These are phyloP conservation scores for Kentomonas sorsogonicus DNA, from an alignment of 208 protist genomes.

Conservation along the genomic window DNA sequence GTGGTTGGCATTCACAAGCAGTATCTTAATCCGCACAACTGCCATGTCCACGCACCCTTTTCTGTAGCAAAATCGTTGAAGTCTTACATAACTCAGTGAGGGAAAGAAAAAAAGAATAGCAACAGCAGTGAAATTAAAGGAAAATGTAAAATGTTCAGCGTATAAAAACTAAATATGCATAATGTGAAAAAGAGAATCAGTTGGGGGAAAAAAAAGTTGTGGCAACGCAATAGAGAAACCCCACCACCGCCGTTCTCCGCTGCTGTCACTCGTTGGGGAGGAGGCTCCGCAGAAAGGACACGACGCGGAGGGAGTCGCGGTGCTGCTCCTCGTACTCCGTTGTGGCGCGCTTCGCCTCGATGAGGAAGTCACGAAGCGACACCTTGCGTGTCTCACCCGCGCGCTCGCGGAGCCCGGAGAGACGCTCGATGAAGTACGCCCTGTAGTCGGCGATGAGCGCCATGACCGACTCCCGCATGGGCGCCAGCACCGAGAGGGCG, in stretches of 20 bases:
- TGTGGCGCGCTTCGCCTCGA: constrained; percentile 57
- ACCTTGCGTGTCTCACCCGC: constrained; percentile 15
- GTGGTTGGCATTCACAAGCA: no score
- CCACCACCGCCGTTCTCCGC: no score
- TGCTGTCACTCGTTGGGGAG: no score
- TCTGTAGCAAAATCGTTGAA: no score
- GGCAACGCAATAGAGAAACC: background rate
- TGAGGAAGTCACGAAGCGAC: constrained; percentile 35
- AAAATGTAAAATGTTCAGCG: background rate
- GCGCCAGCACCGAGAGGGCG: constrained; percentile 32
- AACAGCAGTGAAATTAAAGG: background rate
- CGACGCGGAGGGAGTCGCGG: constrained; percentile 31
- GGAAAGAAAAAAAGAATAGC: background rate
- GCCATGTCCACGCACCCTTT: no score
- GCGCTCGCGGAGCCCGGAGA: constrained; percentile 27
- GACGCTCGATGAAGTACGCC: constrained; percentile 6
- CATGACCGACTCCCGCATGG: constrained; percentile 21
- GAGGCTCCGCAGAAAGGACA: constrained; percentile 23
- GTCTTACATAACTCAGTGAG: background rate
- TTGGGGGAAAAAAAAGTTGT: background rate
- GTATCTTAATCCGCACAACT: no score
- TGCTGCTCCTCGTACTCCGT: constrained; percentile 50
- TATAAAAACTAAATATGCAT: no score
- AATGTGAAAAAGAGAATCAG: no score
- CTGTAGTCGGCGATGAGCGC: background rate